A percentile compares a stretch with the other conserved stretches of the same genome.
These are phyloP conservation scores for Phytophthora boehmeriae DNA, from an alignment of 352 stramenopile genomes.

Conservation along the genomic window DNA sequence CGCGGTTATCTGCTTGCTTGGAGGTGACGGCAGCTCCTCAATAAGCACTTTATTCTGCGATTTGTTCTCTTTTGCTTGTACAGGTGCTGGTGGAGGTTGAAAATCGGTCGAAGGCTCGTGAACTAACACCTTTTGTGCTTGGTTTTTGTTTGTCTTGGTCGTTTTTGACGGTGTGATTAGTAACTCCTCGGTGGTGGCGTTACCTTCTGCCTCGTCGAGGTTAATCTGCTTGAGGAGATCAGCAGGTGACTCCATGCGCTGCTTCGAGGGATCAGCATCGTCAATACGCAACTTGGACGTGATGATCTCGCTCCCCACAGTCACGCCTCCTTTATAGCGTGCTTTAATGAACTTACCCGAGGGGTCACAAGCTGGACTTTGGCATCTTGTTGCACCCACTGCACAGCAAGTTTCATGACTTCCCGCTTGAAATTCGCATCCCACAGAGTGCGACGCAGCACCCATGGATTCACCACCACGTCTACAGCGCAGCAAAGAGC, in stretches of 20 bases:
- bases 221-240: conserved; percentile 67
- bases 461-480: conserved; percentile 83
- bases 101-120: conserved; percentile 7
- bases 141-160: background rate
- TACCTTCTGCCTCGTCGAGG: conserved; percentile 25
- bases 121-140: conserved; percentile 15
- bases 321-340: conserved; percentile 78
- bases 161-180: conserved; percentile 18
- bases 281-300: conserved; percentile 82
- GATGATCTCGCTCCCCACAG: conserved; percentile 62
- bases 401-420: conserved; percentile 74
- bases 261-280: conserved; percentile 23
- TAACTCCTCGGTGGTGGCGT: conserved; percentile 17
- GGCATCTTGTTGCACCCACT: conserved; percentile 81
- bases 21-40: conserved; percentile 42
- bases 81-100: conserved; percentile 15
- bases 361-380: conserved; percentile 41
- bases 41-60: conserved; percentile 45
- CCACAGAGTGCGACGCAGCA: conserved; percentile 72
- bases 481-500: conserved; percentile 54
- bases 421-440: conserved; percentile 85
- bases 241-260: conserved; percentile 47
- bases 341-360: conserved; percentile 87
- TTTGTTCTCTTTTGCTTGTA: conserved; percentile 2
- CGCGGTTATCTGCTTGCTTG: conserved; percentile 6